These are phyloP conservation scores for Suhomyces canberraensis DNA, from an alignment of 805 yeast species.

Conservation along the genomic window DNA sequence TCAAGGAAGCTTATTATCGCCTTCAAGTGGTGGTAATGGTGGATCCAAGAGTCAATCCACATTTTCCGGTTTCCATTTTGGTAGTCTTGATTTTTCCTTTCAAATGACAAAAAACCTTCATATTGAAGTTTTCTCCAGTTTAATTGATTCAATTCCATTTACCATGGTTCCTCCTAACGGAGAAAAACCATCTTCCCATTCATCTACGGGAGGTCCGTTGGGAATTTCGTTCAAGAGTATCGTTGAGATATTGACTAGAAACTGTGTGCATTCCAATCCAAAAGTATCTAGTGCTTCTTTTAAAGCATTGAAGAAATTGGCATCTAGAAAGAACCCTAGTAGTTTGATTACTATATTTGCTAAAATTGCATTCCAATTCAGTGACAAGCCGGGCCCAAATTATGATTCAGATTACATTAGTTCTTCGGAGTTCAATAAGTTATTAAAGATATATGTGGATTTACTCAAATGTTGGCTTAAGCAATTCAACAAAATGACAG, in stretches of 20 bases:
- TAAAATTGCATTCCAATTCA: slow-evolving; percentile 73
- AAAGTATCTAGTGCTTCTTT: slow-evolving; percentile 64
- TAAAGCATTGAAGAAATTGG: slow-evolving; percentile 60
- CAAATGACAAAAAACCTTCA: slow-evolving; percentile 38
- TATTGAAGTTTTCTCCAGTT: slow-evolving; percentile 62
- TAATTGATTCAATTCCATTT: slow-evolving; percentile 75
- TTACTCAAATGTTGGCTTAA: slow-evolving; percentile 79
- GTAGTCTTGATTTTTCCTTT: slow-evolving; percentile 34
- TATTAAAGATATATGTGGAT: slow-evolving; percentile 73
- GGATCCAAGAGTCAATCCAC: slow-evolving; percentile 25
- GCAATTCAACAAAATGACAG: slow-evolving; percentile 44
- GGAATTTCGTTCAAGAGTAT: slow-evolving; percentile 55
- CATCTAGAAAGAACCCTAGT: slow-evolving; percentile 66
- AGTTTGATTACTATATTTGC: slow-evolving; percentile 72
- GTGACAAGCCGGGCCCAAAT: slow-evolving; percentile 60
- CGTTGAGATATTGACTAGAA: slow-evolving; percentile 74
- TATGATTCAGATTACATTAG: slow-evolving; percentile 57
- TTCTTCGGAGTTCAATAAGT: slow-evolving; percentile 55
- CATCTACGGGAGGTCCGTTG: slow-evolving; percentile 21
- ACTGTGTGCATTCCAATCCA: slow-evolving; percentile 64
- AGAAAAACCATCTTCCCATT: slow-evolving; percentile 37
- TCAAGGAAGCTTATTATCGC: slow-evolving; percentile 6
- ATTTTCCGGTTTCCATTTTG: slow-evolving; percentile 36
- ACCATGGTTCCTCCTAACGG: slow-evolving; percentile 30
- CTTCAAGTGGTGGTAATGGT: slow-evolving; percentile 14